Conservation (phyloP, 495 filamentous ascomycete species). For the Cryomyces minteri region DNA sequence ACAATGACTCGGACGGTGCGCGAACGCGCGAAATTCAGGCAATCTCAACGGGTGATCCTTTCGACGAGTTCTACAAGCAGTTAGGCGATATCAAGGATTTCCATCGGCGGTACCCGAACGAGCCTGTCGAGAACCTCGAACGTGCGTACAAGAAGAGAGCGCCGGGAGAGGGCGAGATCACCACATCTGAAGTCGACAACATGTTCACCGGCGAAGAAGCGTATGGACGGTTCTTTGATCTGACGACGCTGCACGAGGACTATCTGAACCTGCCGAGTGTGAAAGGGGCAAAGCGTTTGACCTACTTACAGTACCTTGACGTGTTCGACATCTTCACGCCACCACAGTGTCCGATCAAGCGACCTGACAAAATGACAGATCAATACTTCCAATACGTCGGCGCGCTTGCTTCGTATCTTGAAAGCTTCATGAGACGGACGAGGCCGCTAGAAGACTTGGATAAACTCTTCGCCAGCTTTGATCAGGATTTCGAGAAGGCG, state of each 20-base stretch:
- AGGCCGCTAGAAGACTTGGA: conserved; percentile 69
- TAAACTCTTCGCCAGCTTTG: conserved; percentile 53
- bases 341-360: conserved; percentile 49
- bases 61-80: conserved; percentile 84
- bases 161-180: conserved; percentile 41
- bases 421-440: conserved; percentile 66
- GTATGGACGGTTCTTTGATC: conserved; percentile 77
- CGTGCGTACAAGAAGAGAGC: conserved; percentile 66
- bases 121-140: conserved; percentile 89
- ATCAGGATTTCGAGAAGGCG: conserved; percentile 62
- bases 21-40: conserved; percentile 64
- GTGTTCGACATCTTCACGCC: conserved; percentile 72
- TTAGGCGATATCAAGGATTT: conserved; percentile 64
- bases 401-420: conserved; percentile 63
- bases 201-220: conserved; percentile 95
- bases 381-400: conserved; percentile 79
- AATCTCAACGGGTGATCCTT: conserved; percentile 72
- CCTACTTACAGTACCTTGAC: conserved; percentile 82
- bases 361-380: conserved; percentile 69
- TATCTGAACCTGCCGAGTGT: conserved; percentile 77
- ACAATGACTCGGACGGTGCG: conserved; percentile 55
- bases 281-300: conserved; percentile 40
- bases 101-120: conserved; percentile 80
- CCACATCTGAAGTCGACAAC: conserved; percentile 44
- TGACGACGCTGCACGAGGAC: conserved; percentile 65